Evolutionary conservation across 2,329 filamentous ascomycete genomes (phyloP), one percentile per base, ranked within the genome.

Genomic region (Neophaeococcomyces mojaviensis): DNA sequence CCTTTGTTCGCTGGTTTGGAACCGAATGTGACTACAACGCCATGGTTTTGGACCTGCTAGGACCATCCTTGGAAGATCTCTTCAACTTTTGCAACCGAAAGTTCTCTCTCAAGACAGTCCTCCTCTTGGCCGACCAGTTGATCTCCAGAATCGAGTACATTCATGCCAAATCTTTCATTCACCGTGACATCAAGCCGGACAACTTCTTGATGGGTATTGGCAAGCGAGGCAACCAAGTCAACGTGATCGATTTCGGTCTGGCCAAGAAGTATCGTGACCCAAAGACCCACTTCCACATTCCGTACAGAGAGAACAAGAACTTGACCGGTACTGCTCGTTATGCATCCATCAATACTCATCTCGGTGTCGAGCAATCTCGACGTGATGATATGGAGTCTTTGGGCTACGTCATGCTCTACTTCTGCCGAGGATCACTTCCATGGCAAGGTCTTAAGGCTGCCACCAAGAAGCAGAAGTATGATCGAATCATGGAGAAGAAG

Each of bases 1-100:
- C 92, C 39, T 97, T 97, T 63, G 92, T 98, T 64, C 88, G 90
- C 71, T 98, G 92, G 92, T 98, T 97, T 69, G 92, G 92, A 58
- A 97, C 90, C 50, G 92, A 98, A 72, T 97, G 90, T 70, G 92
- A 97, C 74, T 97, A 98, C 81, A 97, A 98, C 71, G 92, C 92
- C 67, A 97, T 98, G 92, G 92, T 98, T 43, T 81, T 97, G 56
- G 92, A 98, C 64, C 82, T 98, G 20, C 85, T 98, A 48, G 92
- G 92, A 32, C 92, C 92, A 57, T 92, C 85, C 62, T 73, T 98
- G 69, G 92, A 98, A 71, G 92, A 98, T 65, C 79, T 98, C 28
- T 98, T 98, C 86, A 97, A 98, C 80, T 97, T 97, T 70, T 98
- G 92, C 82, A 97, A 97, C 82, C 86, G 92, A 69, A 97, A 97